Evolutionary conservation across 2,329 filamentous ascomycete genomes (phyloP), one percentile per base, ranked within the genome.

Genomic region (Triangularia verruculosa): DNA sequence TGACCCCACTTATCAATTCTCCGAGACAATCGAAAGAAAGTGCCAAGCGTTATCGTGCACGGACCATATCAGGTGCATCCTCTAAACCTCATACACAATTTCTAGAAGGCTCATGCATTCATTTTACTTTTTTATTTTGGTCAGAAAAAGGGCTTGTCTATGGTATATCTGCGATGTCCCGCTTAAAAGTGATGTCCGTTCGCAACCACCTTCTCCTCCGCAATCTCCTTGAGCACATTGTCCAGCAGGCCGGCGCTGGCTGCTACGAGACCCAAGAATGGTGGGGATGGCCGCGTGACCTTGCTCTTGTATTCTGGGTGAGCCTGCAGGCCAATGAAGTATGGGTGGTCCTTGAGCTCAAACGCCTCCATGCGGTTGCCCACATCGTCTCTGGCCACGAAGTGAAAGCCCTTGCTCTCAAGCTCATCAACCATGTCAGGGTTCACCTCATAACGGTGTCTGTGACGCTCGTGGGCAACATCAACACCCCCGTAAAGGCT

Each of bases 221-320:
- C 79, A 39, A 47, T 59, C 57, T 59, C 39, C 34, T 30, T 15
- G 25, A 43, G 34, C 24, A 80, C 70, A 57, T 74, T 62, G 25
- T 81, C 85, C 55, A 94, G 78, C 72, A 88, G 83, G 13, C 89
- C 90, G 1, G 89, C 85, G 59, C 86, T 86, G 1, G 92, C 91
- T 30, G 93, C 92, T 55, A 97, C 85, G 74, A 97, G 93, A 55
- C 93, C 93, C 22, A 97, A 82, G 77, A 92, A 95, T 1, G 91
- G 88, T 73, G 86, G 86, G 72, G 86, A 89, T 0, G 91, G 91
- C 57, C 86, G 80, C 66, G 96, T 78, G 2, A 95, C 92, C 59
- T 89, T 84, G 69, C 85, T 89, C 58, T 91, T 81, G 74, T 94
- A 96, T 76, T 97, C 93, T 1, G 93, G 92, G 75, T 97, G 93